Conservation (phyloP, 306 rosid species). For the Inga leiocalycina region DNA sequence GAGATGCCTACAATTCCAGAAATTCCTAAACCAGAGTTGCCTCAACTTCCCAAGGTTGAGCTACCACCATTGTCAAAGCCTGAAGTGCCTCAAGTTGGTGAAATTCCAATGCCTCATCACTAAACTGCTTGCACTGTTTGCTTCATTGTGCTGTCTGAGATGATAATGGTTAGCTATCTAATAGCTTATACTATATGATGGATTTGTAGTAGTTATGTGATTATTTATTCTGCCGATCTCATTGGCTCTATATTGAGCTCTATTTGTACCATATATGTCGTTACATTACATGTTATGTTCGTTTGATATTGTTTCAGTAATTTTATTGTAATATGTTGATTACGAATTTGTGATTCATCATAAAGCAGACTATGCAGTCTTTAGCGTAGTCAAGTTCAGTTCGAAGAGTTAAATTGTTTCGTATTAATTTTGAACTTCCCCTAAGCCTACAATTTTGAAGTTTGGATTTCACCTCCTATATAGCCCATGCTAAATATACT, state of each 20-base stretch:
- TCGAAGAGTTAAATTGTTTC: not conserved
- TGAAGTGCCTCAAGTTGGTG: not conserved
- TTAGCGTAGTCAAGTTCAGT: not conserved
- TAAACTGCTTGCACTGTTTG: not conserved
- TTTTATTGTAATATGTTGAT: not conserved
- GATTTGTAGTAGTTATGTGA: not conserved
- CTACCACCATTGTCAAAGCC: not conserved
- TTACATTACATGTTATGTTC: not conserved
- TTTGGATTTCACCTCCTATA: not conserved
- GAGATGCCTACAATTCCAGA: not conserved
- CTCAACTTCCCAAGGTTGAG: not conserved
- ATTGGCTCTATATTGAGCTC: slow-evolving; percentile 3
- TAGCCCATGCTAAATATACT: not conserved
- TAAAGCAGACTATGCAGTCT: not conserved
- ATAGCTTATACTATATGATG: not conserved
- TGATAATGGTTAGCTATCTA: not conserved
- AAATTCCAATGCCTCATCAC: slow-evolving; percentile 3
- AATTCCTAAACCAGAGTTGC: not conserved
- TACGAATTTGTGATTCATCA: not conserved
- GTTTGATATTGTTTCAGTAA: not conserved
- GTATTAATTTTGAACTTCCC: not conserved
- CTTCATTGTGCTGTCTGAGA: not conserved
- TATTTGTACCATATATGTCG: not conserved
- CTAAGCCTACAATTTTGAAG: not conserved
- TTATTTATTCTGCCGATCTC: not conserved